phyloP scores from a whole-genome alignment of 352 stramenopile species.

The Phytophthora pini region DNA sequence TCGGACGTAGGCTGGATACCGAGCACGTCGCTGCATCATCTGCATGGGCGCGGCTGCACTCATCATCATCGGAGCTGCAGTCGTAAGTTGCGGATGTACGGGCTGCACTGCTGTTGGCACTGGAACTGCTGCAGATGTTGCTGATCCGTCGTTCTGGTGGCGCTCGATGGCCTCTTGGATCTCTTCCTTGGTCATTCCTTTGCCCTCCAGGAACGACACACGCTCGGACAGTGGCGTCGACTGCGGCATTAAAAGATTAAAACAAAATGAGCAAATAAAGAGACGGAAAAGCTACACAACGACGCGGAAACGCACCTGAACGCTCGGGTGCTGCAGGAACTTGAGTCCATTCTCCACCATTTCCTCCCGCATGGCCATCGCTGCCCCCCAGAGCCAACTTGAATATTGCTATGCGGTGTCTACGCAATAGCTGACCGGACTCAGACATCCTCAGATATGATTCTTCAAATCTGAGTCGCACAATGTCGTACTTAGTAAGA shows the following conservation, averaged over 20 bases:
- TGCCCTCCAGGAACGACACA: constrained; percentile 81
- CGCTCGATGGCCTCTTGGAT: constrained; percentile 83
- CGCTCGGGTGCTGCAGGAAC: constrained; percentile 83
- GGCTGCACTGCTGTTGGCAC: constrained; percentile 4
- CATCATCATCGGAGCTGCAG: constrained; percentile 51
- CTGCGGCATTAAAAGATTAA: constrained; percentile 9
- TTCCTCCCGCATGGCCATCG: constrained; percentile 56
- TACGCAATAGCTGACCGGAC: neutral
- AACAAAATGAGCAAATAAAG: neutral
- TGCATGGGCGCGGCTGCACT: constrained; percentile 53
- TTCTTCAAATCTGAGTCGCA: constrained; percentile 7
- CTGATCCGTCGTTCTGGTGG: constrained; percentile 43
- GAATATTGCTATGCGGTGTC: constrained; percentile 20
- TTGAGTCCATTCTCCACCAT: constrained; percentile 84
- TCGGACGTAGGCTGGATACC: constrained; percentile 65
- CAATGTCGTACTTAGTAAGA: neutral
- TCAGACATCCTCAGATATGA: neutral
- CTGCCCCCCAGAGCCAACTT: constrained; percentile 24
- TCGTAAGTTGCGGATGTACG: constrained; percentile 16
- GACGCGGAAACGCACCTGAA: constrained; percentile 52
- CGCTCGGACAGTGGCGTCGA: constrained; percentile 78
- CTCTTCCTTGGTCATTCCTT: constrained; percentile 83
- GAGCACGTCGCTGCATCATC: constrained; percentile 43
- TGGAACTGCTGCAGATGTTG: neutral
- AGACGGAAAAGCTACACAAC: neutral